These are phyloP conservation scores for Boletus rex-veris DNA, from an alignment of 768 basidiomycete species.

Conservation along the genomic window DNA sequence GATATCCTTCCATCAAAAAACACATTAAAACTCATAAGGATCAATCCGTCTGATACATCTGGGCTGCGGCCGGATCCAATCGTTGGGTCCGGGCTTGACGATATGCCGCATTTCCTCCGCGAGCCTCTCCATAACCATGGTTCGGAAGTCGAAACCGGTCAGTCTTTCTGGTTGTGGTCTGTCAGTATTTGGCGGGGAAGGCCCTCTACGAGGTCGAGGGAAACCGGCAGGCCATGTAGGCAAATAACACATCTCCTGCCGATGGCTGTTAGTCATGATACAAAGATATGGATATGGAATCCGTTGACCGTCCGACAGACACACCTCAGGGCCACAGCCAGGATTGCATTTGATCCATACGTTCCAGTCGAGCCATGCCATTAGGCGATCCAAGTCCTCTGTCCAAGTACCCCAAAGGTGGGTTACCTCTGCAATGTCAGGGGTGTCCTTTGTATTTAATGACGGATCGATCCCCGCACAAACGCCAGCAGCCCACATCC, in stretches of 20 bases:
- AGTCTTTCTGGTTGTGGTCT: background rate
- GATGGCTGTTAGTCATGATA: background rate
- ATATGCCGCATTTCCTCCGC: background rate
- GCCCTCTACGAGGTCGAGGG: background rate
- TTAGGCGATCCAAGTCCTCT: slow-evolving; percentile 33
- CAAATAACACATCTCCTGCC: slow-evolving; percentile 27
- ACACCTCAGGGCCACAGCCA: slow-evolving; percentile 43
- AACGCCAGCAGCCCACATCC: slow-evolving; percentile 45
- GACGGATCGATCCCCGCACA: slow-evolving; percentile 14
- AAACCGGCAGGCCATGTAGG: slow-evolving; percentile 24
- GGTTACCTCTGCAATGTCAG: background rate
- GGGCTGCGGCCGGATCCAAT: slow-evolving; percentile 23
- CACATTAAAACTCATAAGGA: background rate
- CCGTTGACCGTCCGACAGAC: slow-evolving; percentile 5
- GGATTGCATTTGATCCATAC: slow-evolving; percentile 49
- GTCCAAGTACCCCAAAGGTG: slow-evolving; percentile 33
- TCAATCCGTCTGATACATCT: slow-evolving; percentile 14
- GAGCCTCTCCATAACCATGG: background rate
- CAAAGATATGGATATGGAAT: too few species aligned
- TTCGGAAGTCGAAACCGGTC: background rate
- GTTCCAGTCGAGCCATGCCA: slow-evolving; percentile 53
- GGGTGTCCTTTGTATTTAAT: slow-evolving; percentile 2
- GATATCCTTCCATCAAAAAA: too few species aligned
- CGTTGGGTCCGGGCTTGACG: background rate
- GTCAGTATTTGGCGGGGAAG: background rate